Conservation (phyloP, 202 grass and related monocot species). For the Cymbopogon flexuosus region DNA sequence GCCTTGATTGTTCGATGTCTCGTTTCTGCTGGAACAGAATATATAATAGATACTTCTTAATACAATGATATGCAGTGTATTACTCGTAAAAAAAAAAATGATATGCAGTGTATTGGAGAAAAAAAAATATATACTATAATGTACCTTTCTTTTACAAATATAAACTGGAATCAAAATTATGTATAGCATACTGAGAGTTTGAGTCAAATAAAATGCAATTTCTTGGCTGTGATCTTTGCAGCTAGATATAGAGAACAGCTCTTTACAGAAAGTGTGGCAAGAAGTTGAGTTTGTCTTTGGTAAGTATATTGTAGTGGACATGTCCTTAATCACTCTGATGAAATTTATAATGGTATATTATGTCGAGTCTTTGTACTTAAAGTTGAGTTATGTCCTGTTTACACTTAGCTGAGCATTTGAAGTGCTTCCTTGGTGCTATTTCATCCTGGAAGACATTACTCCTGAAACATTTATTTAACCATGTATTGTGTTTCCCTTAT, state of each 20-base stretch:
- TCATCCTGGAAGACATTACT: constrained; percentile 1
- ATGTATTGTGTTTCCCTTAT: background rate
- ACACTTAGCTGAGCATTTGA: constrained; percentile 12
- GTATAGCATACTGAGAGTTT: background rate
- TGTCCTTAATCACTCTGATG: constrained; percentile 18
- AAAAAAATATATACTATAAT: background rate
- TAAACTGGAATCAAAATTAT: background rate
- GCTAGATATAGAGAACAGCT: constrained; percentile 96
- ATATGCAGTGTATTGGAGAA: background rate
- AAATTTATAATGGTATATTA: constrained; percentile 23
- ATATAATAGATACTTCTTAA: background rate
- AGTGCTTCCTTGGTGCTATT: constrained; percentile 18
- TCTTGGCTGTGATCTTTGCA: constrained; percentile 44
- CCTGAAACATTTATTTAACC: background rate
- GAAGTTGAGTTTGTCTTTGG: constrained; percentile 91
- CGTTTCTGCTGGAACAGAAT: background rate
- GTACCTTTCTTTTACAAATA: background rate
- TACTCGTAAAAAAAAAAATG: background rate
- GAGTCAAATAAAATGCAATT: background rate
- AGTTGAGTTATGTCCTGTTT: background rate
- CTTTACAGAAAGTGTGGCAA: constrained; percentile 85
- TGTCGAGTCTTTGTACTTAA: background rate
- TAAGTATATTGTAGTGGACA: constrained; percentile 41
- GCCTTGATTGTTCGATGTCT: background rate
- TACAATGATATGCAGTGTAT: background rate